Evolutionary conservation across 176 grass and related monocot genomes (phyloP).

Genomic region (Thinopyrum elongatum): DNA sequence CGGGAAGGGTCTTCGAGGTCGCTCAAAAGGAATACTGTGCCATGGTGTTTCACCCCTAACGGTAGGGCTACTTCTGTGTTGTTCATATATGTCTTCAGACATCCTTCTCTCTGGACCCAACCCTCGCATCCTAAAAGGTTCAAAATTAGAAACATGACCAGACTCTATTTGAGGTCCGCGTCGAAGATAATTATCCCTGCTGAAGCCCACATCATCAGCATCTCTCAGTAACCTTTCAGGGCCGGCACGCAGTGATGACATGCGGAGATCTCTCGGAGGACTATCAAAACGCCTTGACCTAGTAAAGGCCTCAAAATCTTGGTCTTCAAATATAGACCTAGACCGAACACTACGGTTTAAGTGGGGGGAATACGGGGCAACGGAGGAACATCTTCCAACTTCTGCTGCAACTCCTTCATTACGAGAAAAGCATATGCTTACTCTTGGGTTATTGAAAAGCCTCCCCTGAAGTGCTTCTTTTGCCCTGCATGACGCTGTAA

Average conservation of each 20-base stretch:
- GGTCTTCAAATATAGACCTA: conserved; percentile 21
- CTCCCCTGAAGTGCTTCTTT: conserved; percentile 94
- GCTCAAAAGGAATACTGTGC: conserved; percentile 53
- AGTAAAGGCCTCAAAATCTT: conserved; percentile 38
- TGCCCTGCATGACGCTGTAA: conserved; percentile 80
- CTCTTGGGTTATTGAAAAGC: conserved; percentile 88
- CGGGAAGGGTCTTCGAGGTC: conserved; percentile 38
- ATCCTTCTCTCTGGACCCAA: conserved; percentile 48
- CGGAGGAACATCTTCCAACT: conserved; percentile 29
- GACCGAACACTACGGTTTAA: conserved; percentile 20
- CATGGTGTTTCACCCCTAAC: conserved; percentile 42
- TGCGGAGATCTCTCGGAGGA: conserved; percentile 45
- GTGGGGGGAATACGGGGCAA: conserved; percentile 36
- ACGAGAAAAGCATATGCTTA: conserved; percentile 92
- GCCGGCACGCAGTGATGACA: conserved; percentile 26
- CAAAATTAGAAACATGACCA: conserved; percentile 29
- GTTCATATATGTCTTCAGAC: conserved; percentile 52
- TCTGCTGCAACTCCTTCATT: conserved; percentile 56
- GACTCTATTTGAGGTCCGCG: conserved; percentile 29
- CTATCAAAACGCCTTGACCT: conserved; percentile 45
- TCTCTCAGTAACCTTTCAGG: conserved; percentile 35
- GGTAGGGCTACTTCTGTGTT: conserved; percentile 38
- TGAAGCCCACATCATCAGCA: conserved; percentile 40
- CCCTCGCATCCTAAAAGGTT: conserved; percentile 38
- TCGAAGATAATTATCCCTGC: conserved; percentile 38